Evolutionary conservation across 1,139 yeast species (phyloP).

Genomic region (Geotrichum restrictum): DNA sequence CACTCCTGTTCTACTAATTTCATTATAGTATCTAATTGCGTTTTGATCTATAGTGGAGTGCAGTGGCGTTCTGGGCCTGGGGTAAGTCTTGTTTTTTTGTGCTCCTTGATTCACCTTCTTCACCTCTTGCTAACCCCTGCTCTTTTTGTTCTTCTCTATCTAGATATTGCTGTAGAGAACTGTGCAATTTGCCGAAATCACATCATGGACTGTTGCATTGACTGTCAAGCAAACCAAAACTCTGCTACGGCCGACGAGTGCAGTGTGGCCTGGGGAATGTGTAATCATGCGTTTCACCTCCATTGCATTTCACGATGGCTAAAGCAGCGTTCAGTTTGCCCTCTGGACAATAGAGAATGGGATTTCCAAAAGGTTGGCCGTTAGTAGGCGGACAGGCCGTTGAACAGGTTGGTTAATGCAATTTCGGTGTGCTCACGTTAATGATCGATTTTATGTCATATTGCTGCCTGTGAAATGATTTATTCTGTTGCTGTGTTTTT

Average conservation of each 20-base stretch:
- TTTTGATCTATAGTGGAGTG: slow-evolving; percentile 72
- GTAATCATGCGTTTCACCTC: slow-evolving; percentile 91
- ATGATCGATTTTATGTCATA: too few relatives aligned
- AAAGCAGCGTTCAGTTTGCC: slow-evolving; percentile 95
- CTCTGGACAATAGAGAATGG: slow-evolving; percentile 91
- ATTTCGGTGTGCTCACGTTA: too few relatives aligned
- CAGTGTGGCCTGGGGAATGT: slow-evolving; percentile 95
- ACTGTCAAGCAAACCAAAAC: slow-evolving; percentile 82
- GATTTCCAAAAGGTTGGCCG: slow-evolving; percentile 72
- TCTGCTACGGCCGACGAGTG: slow-evolving; percentile 71
- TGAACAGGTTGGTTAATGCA: too few relatives aligned
- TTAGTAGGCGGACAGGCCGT: slow-evolving; percentile 27
- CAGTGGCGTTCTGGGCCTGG: slow-evolving; percentile 99
- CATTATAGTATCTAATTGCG: not conserved
- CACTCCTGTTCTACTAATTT: not conserved
- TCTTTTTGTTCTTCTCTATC: not conserved
- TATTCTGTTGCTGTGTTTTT: too few relatives aligned
- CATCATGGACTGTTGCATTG: slow-evolving; percentile 97
- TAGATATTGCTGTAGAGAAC: slow-evolving; percentile 81
- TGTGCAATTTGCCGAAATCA: slow-evolving; percentile 99
- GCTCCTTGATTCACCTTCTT: slow-evolving; percentile 15
- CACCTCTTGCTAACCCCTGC: not conserved
- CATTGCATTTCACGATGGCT: slow-evolving; percentile 97
- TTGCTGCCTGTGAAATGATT: too few relatives aligned
- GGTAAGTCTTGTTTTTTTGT: slow-evolving; percentile 47